Percentiles rank a stretch among this genome's conserved stretches.
Conservation (phyloP, 148 eudicot genomes). For the Agrostemma githago region DNA sequence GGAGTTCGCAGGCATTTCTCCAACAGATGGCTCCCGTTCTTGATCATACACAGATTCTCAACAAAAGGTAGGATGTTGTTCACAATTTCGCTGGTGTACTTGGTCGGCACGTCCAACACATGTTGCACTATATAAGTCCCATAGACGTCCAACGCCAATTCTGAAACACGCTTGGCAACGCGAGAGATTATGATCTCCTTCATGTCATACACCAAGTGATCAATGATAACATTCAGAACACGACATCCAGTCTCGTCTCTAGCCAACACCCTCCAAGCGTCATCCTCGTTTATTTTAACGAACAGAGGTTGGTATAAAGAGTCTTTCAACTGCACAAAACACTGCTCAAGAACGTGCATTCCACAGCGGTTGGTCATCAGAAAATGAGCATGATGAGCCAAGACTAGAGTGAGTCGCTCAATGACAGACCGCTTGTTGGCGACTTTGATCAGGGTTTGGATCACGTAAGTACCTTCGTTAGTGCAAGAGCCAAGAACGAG, state of each 20-base stretch:
- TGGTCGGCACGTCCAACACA: background rate
- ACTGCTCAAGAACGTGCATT: slow-evolving; percentile 12
- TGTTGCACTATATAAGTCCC: slow-evolving; percentile 20
- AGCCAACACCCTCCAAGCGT: background rate
- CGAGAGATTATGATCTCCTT: background rate
- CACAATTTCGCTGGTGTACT: background rate
- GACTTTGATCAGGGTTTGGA: slow-evolving; percentile 9
- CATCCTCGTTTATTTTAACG: background rate
- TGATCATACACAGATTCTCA: background rate
- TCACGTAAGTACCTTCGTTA: background rate
- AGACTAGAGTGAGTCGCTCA: background rate
- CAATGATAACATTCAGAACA: slow-evolving; percentile 1
- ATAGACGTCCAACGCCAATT: background rate
- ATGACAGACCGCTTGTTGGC: background rate
- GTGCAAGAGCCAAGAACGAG: background rate
- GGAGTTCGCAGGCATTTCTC: slow-evolving; percentile 14
- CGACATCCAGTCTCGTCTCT: slow-evolving; percentile 13
- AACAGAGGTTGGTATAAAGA: background rate
- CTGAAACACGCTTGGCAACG: background rate
- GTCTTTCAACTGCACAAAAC: slow-evolving; percentile 1
- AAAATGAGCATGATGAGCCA: background rate
- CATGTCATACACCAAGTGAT: background rate
- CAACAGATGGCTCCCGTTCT: slow-evolving; percentile 16
- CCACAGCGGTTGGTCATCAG: slow-evolving; percentile 1
- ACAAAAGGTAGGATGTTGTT: background rate